Conservation (phyloP, 2,329 filamentous ascomycete genomes). For the Didymellaceae sp. region DNA sequence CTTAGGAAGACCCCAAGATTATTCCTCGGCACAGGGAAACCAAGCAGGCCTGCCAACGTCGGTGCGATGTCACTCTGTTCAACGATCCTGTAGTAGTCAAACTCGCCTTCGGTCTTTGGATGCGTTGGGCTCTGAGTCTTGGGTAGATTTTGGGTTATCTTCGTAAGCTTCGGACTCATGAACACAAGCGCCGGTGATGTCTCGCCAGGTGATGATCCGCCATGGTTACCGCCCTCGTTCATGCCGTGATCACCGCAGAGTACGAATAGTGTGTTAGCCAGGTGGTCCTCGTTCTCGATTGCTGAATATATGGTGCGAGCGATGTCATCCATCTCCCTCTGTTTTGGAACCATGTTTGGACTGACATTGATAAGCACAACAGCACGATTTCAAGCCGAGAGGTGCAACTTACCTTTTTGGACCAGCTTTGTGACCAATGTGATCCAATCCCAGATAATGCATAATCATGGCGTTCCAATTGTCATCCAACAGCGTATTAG, state of each 20-base stretch:
- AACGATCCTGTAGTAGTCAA: slow-evolving; percentile 82
- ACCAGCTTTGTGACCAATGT: slow-evolving; percentile 96
- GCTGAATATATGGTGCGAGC: slow-evolving; percentile 77
- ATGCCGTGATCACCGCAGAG: slow-evolving; percentile 97
- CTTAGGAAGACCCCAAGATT: slow-evolving; percentile 86
- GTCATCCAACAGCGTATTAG: slow-evolving; percentile 72
- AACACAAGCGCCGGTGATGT: slow-evolving; percentile 93
- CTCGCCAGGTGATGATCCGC: slow-evolving; percentile 90
- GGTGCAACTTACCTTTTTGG: slow-evolving; percentile 68
- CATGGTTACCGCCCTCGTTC: slow-evolving; percentile 98
- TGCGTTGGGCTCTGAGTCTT: slow-evolving; percentile 59
- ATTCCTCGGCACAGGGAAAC: slow-evolving; percentile 87
- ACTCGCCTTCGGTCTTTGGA: slow-evolving; percentile 64
- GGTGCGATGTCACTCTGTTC: slow-evolving; percentile 95
- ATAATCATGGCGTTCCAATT: slow-evolving; percentile 96
- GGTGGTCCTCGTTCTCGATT: slow-evolving; percentile 72
- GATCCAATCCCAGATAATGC: slow-evolving; percentile 94
- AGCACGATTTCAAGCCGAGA: slow-evolving; percentile 24
- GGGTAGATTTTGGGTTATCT: slow-evolving; percentile 52
- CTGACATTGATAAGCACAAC: slow-evolving; percentile 53
- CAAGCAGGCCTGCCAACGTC: slow-evolving; percentile 83
- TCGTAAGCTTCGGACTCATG: slow-evolving; percentile 79
- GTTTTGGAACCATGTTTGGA: slow-evolving; percentile 90
- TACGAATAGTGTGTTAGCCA: slow-evolving; percentile 80
- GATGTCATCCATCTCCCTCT: slow-evolving; percentile 89